Conservation (phyloP, 2,329 filamentous ascomycete species). For the Colletotrichum simmondsii region DNA sequence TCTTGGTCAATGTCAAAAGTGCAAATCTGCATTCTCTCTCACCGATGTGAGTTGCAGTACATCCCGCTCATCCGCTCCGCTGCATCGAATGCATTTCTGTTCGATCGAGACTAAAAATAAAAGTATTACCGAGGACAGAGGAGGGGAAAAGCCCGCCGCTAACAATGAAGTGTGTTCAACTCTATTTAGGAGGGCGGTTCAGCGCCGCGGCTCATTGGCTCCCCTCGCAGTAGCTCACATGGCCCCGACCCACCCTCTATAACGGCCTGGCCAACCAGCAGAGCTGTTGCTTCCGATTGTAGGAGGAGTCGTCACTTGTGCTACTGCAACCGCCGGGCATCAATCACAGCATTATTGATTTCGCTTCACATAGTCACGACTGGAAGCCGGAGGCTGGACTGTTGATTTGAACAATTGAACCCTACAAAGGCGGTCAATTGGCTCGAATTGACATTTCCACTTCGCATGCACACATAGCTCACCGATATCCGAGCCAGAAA, state of each 20-base stretch:
- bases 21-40: background rate
- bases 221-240: slow-evolving; percentile 5
- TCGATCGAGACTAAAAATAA: slow-evolving; percentile 32
- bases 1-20: background rate
- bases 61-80: slow-evolving; percentile 11
- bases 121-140: background rate
- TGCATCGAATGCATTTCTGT: slow-evolving; percentile 15
- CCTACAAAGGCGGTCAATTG: slow-evolving; percentile 8
- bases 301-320: slow-evolving; percentile 24
- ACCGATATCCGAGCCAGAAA: slow-evolving; percentile 1
- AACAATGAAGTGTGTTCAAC: slow-evolving; percentile 19
- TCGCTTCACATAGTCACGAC: background rate
- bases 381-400: background rate
- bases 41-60: slow-evolving; percentile 4
- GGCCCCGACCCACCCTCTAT: background rate
- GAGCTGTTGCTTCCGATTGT: background rate
- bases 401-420: background rate
- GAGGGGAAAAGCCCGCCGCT: background rate
- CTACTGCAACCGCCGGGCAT: slow-evolving; percentile 32
- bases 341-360: slow-evolving; percentile 21
- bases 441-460: background rate
- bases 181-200: slow-evolving; percentile 33
- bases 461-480: background rate
- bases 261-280: slow-evolving; percentile 20
- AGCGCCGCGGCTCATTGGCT: slow-evolving; percentile 21